Percentiles rank a stretch among this genome's conserved stretches.
These are phyloP conservation scores for Austroboletus sp. DNA, from an alignment of 1,284 basidiomycete genomes.

Conservation along the genomic window DNA sequence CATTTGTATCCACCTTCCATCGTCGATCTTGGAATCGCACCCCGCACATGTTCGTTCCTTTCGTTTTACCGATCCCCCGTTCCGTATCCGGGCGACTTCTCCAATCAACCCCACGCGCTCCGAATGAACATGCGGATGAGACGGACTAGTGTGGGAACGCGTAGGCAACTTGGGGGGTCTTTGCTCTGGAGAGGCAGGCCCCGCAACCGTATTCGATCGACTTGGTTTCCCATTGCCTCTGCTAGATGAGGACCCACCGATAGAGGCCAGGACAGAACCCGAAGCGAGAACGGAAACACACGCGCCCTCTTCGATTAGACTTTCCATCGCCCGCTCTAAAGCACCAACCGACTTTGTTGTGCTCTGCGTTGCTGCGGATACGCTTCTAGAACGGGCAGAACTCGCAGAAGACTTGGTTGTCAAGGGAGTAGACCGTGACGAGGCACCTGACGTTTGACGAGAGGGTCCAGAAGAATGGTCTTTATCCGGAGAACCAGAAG, in stretches of 20 bases:
- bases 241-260: slow-evolving; percentile 27
- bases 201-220: slow-evolving; percentile 43
- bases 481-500: slow-evolving; percentile 7
- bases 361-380: slow-evolving; percentile 28
- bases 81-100: slow-evolving; percentile 25
- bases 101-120: slow-evolving; percentile 26
- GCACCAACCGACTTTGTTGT: slow-evolving; percentile 28
- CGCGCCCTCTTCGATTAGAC: slow-evolving; percentile 42
- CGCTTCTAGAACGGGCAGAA: slow-evolving; percentile 22
- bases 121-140: slow-evolving; percentile 32
- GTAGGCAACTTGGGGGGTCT: slow-evolving; percentile 48
- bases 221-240: slow-evolving; percentile 34
- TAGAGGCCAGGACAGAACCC: slow-evolving; percentile 29
- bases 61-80: slow-evolving; percentile 17
- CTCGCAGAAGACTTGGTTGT: slow-evolving; percentile 20
- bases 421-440: slow-evolving; percentile 21
- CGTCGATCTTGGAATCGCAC: slow-evolving; percentile 64
- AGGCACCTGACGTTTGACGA: slow-evolving; percentile 26
- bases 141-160: slow-evolving; percentile 48
- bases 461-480: slow-evolving; percentile 11
- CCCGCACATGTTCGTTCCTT: slow-evolving; percentile 51
- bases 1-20: slow-evolving; percentile 72
- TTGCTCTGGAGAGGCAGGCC: slow-evolving; percentile 37
- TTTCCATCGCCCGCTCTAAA: slow-evolving; percentile 46
- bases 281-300: slow-evolving; percentile 26